Evolutionary conservation across 352 stramenopile genomes (phyloP), one percentile per base, ranked within the genome.

Genomic region (Phytophthora cactorum): DNA sequence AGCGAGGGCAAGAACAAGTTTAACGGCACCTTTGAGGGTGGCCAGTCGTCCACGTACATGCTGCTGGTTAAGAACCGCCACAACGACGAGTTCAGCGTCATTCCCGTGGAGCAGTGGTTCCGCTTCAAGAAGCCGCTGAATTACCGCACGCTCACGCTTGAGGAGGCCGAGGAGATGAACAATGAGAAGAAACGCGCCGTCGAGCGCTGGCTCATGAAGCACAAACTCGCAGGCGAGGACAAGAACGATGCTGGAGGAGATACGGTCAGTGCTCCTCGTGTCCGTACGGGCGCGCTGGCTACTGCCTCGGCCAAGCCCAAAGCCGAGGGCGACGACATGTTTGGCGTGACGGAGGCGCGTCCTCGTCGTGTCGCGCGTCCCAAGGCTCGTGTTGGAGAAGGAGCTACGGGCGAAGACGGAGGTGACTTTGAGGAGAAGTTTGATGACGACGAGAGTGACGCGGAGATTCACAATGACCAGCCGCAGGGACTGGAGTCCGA

Each of bases 381-480:
- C 8, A 93, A 93, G 71, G 79, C 80, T 52, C 55, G 46, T 12
- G 78, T 77, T 53, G 52, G 50, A 44, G 74, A 74, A 38, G 88
- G 84, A 50, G 76, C 88, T 3, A 92, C 84, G 49, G 88, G 86
- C 11, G 86, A 94, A 60, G 85, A 96, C 53, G 88, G 88, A 49
- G 88, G 86, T 28, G 88, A 96, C 73, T 93, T 96, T 77, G 86
- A 93, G 27, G 88, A 94, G 67, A 93, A 93, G 59, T 94, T 96
- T 57, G 85, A 93, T 67, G 88, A 96, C 43, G 88, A 96, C 43
- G 88, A 96, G 59, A 93, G 87, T 41, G 86, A 93, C n/a, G 75
- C 80, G 3, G 88, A 94, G 75, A 92, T 96, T 49, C 75, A 93
- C 25, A 78, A 91, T 17, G 80, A 92, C 17, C 81, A 92, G 47